Conservation (phyloP, 2,329 filamentous ascomycete genomes). For the Nothomitra cinnamomea region DNA sequence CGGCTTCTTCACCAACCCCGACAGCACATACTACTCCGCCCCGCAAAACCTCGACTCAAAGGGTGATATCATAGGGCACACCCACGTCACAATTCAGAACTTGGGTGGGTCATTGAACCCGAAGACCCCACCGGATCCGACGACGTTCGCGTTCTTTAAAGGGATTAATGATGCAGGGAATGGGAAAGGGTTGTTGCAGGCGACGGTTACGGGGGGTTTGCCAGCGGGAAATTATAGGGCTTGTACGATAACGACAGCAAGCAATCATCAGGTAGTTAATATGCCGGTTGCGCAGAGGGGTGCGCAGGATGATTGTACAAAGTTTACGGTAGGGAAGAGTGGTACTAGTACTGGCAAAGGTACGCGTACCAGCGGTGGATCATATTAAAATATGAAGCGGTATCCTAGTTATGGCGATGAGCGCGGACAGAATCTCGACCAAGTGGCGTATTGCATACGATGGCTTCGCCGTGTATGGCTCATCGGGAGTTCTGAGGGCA, state of each 20-base stretch:
- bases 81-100: constrained; percentile 41
- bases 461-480: too few species aligned
- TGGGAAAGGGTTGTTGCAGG: constrained; percentile 36
- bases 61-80: constrained; percentile 40
- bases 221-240: constrained; percentile 46
- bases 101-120: constrained; percentile 34
- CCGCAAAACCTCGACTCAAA: constrained; percentile 33
- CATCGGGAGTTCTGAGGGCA: too few species aligned
- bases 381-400: too few species aligned
- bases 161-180: constrained; percentile 37
- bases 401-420: too few species aligned
- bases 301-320: constrained; percentile 46
- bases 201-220: constrained; percentile 39
- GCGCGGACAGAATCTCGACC: too few species aligned
- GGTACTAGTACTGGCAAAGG: too few species aligned
- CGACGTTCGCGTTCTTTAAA: constrained; percentile 46
- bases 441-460: too few species aligned
- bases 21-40: constrained; percentile 42
- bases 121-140: constrained; percentile 33
- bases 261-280: constrained; percentile 48
- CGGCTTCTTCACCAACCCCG: constrained; percentile 43
- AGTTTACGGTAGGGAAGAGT: constrained; percentile 32
- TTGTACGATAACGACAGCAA: constrained; percentile 44
- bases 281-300: constrained; percentile 53
- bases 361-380: too few species aligned